These are phyloP conservation scores for Ustilago hordei DNA, from an alignment of 1,284 basidiomycete genomes.

Conservation along the genomic window DNA sequence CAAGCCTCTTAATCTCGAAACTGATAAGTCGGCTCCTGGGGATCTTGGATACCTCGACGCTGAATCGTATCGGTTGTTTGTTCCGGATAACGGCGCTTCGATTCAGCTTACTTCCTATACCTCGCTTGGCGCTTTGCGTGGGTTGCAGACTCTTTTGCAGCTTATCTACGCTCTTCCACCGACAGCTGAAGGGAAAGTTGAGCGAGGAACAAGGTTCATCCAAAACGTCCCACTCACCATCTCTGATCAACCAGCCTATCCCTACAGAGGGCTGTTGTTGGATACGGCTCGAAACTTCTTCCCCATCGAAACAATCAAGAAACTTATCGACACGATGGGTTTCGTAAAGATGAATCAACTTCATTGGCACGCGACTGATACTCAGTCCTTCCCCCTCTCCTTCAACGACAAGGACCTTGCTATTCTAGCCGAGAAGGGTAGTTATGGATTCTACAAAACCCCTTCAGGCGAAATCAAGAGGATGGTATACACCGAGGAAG, in stretches of 20 bases:
- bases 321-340: slow-evolving; percentile 85
- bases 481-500: slow-evolving; percentile 75
- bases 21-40: slow-evolving; percentile 21
- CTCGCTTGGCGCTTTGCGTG: slow-evolving; percentile 81
- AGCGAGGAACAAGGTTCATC: slow-evolving; percentile 71
- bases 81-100: slow-evolving; percentile 75
- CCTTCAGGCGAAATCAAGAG: slow-evolving; percentile 12
- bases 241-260: slow-evolving; percentile 71
- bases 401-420: slow-evolving; percentile 73
- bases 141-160: slow-evolving; percentile 84
- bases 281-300: slow-evolving; percentile 81
- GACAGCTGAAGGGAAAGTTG: slow-evolving; percentile 36
- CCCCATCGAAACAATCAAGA: slow-evolving; percentile 74
- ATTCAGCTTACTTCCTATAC: slow-evolving; percentile 79
- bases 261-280: slow-evolving; percentile 79
- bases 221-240: slow-evolving; percentile 70
- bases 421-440: slow-evolving; percentile 77
- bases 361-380: slow-evolving; percentile 81
- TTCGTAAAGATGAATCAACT: slow-evolving; percentile 81
- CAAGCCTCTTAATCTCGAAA: slow-evolving; percentile 21
- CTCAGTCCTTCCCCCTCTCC: slow-evolving; percentile 77
- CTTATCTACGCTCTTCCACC: slow-evolving; percentile 72
- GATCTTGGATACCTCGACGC: slow-evolving; percentile 40
- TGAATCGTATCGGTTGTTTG: slow-evolving; percentile 77
- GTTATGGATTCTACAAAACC: slow-evolving; percentile 74